Evolutionary conservation across 2,329 filamentous ascomycete genomes (phyloP).

Genomic region (Cadophora malorum): DNA sequence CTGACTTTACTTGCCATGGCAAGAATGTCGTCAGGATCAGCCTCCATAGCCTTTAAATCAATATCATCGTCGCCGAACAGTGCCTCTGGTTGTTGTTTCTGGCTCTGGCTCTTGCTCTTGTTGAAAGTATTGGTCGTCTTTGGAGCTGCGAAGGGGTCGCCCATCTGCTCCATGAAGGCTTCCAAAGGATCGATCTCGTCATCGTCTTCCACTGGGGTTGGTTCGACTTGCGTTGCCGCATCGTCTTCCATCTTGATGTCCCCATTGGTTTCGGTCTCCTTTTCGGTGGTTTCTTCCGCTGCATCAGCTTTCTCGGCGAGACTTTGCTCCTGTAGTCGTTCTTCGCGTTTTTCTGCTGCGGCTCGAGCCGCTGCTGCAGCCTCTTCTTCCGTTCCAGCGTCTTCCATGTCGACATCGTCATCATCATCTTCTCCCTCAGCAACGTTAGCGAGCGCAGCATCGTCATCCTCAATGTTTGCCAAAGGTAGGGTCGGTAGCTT

Average conservation of each 20-base stretch:
- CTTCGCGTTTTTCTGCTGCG: slow-evolving; percentile 83
- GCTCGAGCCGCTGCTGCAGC: slow-evolving; percentile 83
- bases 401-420: slow-evolving; percentile 74
- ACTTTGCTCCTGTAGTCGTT: slow-evolving; percentile 59
- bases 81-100: slow-evolving; percentile 75
- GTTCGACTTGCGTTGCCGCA: slow-evolving; percentile 33
- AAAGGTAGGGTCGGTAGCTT: slow-evolving; percentile 82
- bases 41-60: slow-evolving; percentile 66
- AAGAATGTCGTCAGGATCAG: slow-evolving; percentile 68
- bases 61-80: slow-evolving; percentile 89
- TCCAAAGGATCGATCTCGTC: slow-evolving; percentile 89
- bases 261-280: slow-evolving; percentile 46
- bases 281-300: slow-evolving; percentile 56
- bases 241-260: slow-evolving; percentile 46
- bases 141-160: slow-evolving; percentile 55
- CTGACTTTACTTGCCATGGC: slow-evolving; percentile 63
- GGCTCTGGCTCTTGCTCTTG: slow-evolving; percentile 50
- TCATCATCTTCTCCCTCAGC: slow-evolving; percentile 67
- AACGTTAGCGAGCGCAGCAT: slow-evolving; percentile 60
- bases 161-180: slow-evolving; percentile 84
- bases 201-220: slow-evolving; percentile 58
- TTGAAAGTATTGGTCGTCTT: slow-evolving; percentile 43
- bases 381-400: slow-evolving; percentile 86
- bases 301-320: slow-evolving; percentile 45
- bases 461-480: slow-evolving; percentile 63